These are phyloP conservation scores for Brassica rapa DNA, from an alignment of 345 rosid species.

Conservation along the genomic window DNA sequence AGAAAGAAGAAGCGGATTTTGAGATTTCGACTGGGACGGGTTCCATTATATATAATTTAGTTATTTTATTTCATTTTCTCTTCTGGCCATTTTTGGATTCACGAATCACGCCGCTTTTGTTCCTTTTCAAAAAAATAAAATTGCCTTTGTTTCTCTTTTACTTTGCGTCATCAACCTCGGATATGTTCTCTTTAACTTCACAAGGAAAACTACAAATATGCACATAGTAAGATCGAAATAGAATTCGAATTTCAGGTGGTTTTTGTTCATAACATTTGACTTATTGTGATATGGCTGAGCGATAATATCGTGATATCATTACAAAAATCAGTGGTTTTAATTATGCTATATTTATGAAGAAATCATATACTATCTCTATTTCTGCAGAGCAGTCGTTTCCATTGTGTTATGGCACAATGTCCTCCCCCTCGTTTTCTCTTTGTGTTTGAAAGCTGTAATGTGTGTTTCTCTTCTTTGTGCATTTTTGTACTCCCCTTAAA, in stretches of 20 bases:
- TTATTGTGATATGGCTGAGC: background rate
- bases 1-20: slow-evolving; percentile 23
- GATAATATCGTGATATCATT: background rate
- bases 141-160: background rate
- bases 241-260: background rate
- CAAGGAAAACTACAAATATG: background rate
- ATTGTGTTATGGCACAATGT: too few species aligned
- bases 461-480: too few species aligned
- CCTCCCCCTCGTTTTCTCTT: too few species aligned
- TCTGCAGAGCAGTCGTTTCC: too few species aligned
- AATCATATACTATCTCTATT: background rate
- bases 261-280: background rate
- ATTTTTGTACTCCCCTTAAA: too few species aligned
- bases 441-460: too few species aligned
- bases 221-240: background rate
- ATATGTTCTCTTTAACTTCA: background rate
- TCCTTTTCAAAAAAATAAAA: background rate
- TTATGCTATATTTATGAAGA: background rate
- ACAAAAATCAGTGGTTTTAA: background rate
- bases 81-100: slow-evolving; percentile 20
- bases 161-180: slow-evolving; percentile 15
- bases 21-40: slow-evolving; percentile 25
- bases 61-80: background rate
- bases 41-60: background rate
- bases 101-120: slow-evolving; percentile 33